These are phyloP conservation scores for rapeseed (Brassica napus) DNA, from an alignment of 345 rosid species.

Conservation along the genomic window Da-Ae NC_063442.1:26124001-26124500, in stretches of 20 bases:
- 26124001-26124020: conserved; percentile 63
- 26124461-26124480: background rate
- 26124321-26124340: no score
- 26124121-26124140: background rate
- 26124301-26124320: no score
- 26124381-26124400: background rate
- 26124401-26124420: background rate
- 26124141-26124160: background rate
- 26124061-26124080: conserved; percentile 67
- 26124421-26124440: background rate
- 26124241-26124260: background rate
- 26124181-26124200: background rate
- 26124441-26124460: background rate
- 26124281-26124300: no score
- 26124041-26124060: conserved; percentile 66
- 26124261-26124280: background rate
- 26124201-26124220: background rate
- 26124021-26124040: conserved; percentile 61
- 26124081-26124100: conserved; percentile 33
- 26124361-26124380: background rate
- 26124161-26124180: background rate
- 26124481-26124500: no score
- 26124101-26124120: background rate
- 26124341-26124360: background rate
- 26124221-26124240: background rate